These are phyloP conservation scores for Coccomyxa sp. DNA, from an alignment of 139 green algal species.

Conservation along the genomic window DNA sequence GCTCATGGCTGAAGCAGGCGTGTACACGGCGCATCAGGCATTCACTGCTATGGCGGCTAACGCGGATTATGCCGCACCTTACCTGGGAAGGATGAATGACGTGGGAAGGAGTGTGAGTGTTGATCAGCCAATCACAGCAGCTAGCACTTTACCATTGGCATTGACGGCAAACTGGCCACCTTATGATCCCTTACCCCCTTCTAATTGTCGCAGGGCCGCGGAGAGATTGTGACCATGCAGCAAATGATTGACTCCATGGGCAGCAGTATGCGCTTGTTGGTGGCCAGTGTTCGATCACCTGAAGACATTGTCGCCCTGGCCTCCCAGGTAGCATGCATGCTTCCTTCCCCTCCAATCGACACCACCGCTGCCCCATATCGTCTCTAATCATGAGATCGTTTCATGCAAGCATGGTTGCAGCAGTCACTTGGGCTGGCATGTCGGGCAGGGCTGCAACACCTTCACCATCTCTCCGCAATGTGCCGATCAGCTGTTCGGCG, in stretches of 20 bases:
- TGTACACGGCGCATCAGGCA: not conserved
- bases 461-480: not conserved
- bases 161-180: too few relatives aligned
- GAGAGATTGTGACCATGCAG: not conserved
- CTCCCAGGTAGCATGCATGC: not conserved
- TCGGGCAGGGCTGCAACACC: not conserved
- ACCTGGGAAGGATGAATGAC: not conserved
- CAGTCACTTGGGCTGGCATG: too few relatives aligned
- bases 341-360: not conserved
- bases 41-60: not conserved
- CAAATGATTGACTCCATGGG: not conserved
- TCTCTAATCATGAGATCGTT: not conserved
- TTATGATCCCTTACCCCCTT: too few relatives aligned
- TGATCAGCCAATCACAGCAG: too few relatives aligned
- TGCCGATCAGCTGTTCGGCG: not conserved
- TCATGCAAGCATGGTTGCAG: not conserved
- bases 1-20: not conserved
- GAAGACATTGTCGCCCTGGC: not conserved
- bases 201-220: not conserved
- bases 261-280: not conserved
- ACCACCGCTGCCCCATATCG: not conserved
- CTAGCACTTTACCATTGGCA: too few relatives aligned
- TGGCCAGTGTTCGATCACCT: not conserved
- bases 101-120: not conserved
- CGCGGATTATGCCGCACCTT: not conserved